Base-by-base conservation (phyloP, 768 basidiomycete genomes). In the Leccinum subtestaceum region DNA sequence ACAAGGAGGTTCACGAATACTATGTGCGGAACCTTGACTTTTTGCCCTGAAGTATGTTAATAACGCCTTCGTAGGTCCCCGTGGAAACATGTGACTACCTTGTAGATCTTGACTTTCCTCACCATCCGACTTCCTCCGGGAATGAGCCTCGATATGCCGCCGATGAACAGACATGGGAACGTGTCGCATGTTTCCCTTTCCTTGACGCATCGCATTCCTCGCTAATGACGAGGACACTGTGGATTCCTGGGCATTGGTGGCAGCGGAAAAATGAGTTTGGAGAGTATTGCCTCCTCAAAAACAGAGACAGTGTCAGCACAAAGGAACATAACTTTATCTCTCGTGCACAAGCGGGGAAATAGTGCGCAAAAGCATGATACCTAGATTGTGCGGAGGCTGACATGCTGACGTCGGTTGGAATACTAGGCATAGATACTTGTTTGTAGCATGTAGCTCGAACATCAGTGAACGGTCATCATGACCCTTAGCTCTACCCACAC, bases 271-370 rank as follows among this genome's bases (percentile, higher is more conserved):
- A 96, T 69, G 80, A 81, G 58, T 97, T 82, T 72, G 96, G 96
- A 2, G 93, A 98, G 66, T 97, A 93, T 70, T 97, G 95, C 71
- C 70, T 99, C 61, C 77, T 99, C 60, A 85, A 80, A 72, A 88
- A 93, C 63, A 82, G 72, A 65, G 75, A 69, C 60, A 67, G 53
- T 17, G 59, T 75, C 38, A 45, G 53, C 52, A 55, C 13, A 36
- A 74, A 75, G 62, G 74, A 73, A 53, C 60, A 49, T 5, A 59
- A 60, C 19, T 62, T 66, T 46, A 31, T 60, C 25, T 25, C 60
- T 27, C 61, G 38, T 48, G 55, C 58, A 38, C 19, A 59, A 17
- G 55, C 27, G 17, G 52, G 52, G 13, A 53, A 62, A 46, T 62
- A 59, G 53, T 60, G 49, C 49, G 47, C 62, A 60, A 53, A 58